Conservation (phyloP, 352 stramenopile genomes). For the Globisporangium iwayamae region DNA sequence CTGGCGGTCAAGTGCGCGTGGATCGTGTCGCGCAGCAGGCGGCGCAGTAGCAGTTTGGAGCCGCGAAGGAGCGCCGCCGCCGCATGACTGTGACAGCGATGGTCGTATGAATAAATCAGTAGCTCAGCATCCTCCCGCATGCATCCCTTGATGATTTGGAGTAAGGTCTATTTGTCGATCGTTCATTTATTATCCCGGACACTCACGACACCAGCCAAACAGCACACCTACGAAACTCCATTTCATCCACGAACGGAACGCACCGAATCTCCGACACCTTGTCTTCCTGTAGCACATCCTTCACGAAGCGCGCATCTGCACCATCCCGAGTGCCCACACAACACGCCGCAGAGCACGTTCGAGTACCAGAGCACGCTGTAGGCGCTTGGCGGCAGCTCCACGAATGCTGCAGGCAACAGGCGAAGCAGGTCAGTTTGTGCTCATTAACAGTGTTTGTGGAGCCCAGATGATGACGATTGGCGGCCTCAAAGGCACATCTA, state of each 20-base stretch:
- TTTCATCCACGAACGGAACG: neutral
- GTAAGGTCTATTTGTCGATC: too few species aligned
- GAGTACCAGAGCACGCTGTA: conserved; percentile 93
- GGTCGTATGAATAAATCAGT: neutral
- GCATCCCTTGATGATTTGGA: too few species aligned
- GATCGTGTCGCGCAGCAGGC: conserved; percentile 18
- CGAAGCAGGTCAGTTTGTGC: neutral
- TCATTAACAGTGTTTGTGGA: neutral
- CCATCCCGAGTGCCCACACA: conserved; percentile 96
- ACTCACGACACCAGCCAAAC: neutral
- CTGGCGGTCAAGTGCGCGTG: conserved; percentile 18
- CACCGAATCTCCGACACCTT: conserved; percentile 86
- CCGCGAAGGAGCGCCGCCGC: conserved; percentile 14
- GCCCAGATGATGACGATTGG: neutral
- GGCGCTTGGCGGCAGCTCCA: conserved; percentile 86
- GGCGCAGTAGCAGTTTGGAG: conserved; percentile 15
- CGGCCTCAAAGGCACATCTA: too few species aligned
- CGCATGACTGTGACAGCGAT: neutral
- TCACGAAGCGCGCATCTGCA: conserved; percentile 87
- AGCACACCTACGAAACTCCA: neutral
- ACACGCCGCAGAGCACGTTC: conserved; percentile 95
- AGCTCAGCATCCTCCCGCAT: too few species aligned
- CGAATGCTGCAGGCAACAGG: conserved; percentile 61
- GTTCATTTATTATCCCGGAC: neutral
- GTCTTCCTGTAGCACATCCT: conserved; percentile 82